A percentile compares a stretch with the other conserved stretches of the same genome.
Conservation (phyloP, 2,329 filamentous ascomycete genomes). For the Dryadomyces quercivorus region DNA sequence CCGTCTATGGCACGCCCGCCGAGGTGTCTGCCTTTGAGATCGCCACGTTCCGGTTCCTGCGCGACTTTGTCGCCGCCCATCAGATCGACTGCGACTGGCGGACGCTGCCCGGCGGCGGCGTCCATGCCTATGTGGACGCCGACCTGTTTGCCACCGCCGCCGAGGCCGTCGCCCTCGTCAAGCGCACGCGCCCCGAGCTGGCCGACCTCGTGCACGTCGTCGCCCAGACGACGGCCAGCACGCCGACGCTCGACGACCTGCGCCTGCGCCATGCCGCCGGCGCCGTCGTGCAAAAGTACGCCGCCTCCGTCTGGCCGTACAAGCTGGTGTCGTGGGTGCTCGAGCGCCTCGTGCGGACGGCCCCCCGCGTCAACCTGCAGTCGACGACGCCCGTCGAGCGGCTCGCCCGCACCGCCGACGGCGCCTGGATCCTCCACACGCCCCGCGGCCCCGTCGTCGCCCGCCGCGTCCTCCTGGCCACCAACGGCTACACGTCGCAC, state of each 20-base stretch:
- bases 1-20: constrained; percentile 47
- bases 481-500: constrained; percentile 73
- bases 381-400: constrained; percentile 55
- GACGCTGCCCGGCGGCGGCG: constrained; percentile 37
- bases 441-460: constrained; percentile 54
- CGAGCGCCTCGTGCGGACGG: constrained; percentile 36
- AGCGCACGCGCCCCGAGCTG: constrained; percentile 42
- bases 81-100: constrained; percentile 60
- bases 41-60: constrained; percentile 50
- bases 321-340: constrained; percentile 67
- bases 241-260: constrained; percentile 32
- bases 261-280: constrained; percentile 45
- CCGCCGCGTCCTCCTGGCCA: constrained; percentile 59
- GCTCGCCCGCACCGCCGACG: constrained; percentile 24
- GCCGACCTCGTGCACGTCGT: constrained; percentile 33
- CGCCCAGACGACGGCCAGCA: constrained; percentile 11
- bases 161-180: constrained; percentile 36
- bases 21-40: constrained; percentile 61
- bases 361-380: constrained; percentile 53
- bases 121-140: constrained; percentile 49
- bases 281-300: constrained; percentile 50
- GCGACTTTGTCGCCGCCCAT: constrained; percentile 41
- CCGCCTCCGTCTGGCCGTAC: constrained; percentile 69
- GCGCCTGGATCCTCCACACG: constrained; percentile 52
- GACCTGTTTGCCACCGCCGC: constrained; percentile 41